Percentiles rank a stretch among this genome's conserved stretches.
These are phyloP conservation scores for Podospora pseudopauciseta DNA, from an alignment of 495 filamentous ascomycete genomes.

Conservation along the genomic window DNA sequence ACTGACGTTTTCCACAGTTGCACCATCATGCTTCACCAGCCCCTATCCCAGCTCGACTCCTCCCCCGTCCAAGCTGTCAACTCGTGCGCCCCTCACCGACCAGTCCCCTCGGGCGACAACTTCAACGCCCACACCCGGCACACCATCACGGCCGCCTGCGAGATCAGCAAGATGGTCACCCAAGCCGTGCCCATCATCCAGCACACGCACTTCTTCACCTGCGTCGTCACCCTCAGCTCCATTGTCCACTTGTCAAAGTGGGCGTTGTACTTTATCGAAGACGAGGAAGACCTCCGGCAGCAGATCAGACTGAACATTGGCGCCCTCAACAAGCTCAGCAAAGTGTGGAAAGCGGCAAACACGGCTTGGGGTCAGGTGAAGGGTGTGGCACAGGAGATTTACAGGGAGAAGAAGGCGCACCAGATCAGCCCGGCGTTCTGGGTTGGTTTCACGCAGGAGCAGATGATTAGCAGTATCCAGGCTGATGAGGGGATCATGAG, in stretches of 20 bases:
- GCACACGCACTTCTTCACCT: slow-evolving; percentile 89
- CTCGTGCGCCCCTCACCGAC: slow-evolving; percentile 54
- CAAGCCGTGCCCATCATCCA: slow-evolving; percentile 67
- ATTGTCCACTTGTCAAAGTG: slow-evolving; percentile 60
- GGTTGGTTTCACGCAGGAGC: slow-evolving; percentile 50
- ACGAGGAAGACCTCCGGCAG: slow-evolving; percentile 72
- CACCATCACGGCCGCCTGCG: slow-evolving; percentile 71
- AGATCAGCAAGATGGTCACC: slow-evolving; percentile 72
- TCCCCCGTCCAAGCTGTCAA: slow-evolving; percentile 52
- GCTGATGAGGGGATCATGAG: slow-evolving; percentile 54
- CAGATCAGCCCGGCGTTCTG: slow-evolving; percentile 50
- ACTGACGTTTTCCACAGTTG: slow-evolving; percentile 27
- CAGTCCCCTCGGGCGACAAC: slow-evolving; percentile 52
- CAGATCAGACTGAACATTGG: slow-evolving; percentile 78
- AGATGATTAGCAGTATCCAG: slow-evolving; percentile 52
- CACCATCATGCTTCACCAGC: slow-evolving; percentile 73
- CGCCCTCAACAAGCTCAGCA: slow-evolving; percentile 67
- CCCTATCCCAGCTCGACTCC: slow-evolving; percentile 58
- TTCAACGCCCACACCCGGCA: slow-evolving; percentile 74
- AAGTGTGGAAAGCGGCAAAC: slow-evolving; percentile 74
- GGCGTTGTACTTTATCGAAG: slow-evolving; percentile 53
- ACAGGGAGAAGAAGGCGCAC: slow-evolving; percentile 53
- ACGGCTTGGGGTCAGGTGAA: slow-evolving; percentile 71
- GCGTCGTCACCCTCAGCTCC: slow-evolving; percentile 67
- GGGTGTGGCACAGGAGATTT: slow-evolving; percentile 64